Conservation (phyloP, 176 grass and related monocot species). For the Cocos nucifera region DNA sequence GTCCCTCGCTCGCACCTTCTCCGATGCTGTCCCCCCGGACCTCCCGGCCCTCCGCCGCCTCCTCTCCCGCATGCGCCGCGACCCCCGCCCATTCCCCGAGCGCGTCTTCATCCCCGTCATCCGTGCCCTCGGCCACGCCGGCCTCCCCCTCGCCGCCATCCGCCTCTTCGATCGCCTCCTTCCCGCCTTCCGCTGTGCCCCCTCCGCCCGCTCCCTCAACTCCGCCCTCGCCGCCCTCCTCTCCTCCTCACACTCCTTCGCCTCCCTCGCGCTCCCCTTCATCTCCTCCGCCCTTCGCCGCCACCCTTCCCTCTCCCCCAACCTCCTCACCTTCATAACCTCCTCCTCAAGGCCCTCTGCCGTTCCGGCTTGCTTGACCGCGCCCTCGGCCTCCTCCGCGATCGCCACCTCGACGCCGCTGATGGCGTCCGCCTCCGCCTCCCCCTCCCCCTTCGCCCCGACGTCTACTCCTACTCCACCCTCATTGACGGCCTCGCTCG, state of each 20-base stretch:
- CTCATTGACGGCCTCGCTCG: conserved; percentile 38
- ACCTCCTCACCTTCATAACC: too few species aligned
- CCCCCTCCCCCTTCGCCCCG: conserved; percentile 28
- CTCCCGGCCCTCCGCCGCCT: conserved; percentile 24
- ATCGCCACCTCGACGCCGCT: conserved; percentile 17
- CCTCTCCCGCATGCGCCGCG: conserved; percentile 26
- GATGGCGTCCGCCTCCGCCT: conserved; percentile 29
- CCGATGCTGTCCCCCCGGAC: conserved; percentile 10
- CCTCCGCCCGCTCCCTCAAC: conserved; percentile 18
- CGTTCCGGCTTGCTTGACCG: conserved; percentile 19
- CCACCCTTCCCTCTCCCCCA: conserved; percentile 37
- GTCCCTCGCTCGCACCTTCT: conserved; percentile 38
- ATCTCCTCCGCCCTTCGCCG: conserved; percentile 38
- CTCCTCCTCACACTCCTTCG: conserved; percentile 7
- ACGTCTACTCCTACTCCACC: conserved; percentile 73
- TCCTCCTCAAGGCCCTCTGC: too few species aligned
- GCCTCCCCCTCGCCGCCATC: conserved; percentile 10
- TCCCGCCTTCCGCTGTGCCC: conserved; percentile 3
- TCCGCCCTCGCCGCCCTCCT: conserved; percentile 41
- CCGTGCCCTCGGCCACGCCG: conserved; percentile 41
- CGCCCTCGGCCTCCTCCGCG: conserved; percentile 72
- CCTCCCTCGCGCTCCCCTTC: conserved; percentile 27
- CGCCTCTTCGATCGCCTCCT: conserved; percentile 9
- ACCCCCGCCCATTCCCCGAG: conserved; percentile 29
- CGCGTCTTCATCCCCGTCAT: conserved; percentile 53